Evolutionary conservation across 768 basidiomycete species (phyloP), one percentile per base, ranked within the genome.

Genomic region (Auricularia heimuer): DNA sequence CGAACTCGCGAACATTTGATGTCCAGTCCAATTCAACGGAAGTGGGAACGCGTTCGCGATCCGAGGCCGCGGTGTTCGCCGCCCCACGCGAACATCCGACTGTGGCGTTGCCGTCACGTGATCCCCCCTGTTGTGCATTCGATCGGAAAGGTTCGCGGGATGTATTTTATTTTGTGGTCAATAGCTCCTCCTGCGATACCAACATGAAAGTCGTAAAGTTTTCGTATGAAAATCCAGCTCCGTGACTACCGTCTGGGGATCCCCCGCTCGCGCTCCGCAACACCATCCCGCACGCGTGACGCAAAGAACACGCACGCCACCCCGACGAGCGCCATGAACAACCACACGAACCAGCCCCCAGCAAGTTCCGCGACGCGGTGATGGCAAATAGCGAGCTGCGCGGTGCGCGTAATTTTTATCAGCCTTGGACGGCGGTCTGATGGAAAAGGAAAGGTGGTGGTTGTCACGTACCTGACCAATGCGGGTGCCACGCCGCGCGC

Each of bases 291-390:
- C 24, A 18, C 56, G 7, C 29, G 56, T 34, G 12, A 29, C 4
- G 29, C 24, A 3, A 18, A 6, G 56, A 29, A 60, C 8, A 60
- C 10, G 24, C 29, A 12, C 24, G 29, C 56, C 12, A 60, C 34
- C 11, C 56, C 56, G 14, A 60, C 56, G 29, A 14, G 16, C 12
- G 34, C 56, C 56, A 60, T 60, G 29, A 60, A 60, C 24, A 60
- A 29, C 56, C 56, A 60, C 8, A 60, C 56, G 4, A 60, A 60
- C 56, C 56, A 60, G 8, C 56, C 56, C 56, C 56, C 24, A 60
- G 12, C 34, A 60, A 10, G 8, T 60, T 60, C 8, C 29, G 56
- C 34, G 56, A 60, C 18, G 56, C 56, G 11, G 56, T 60, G 2
- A 60, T 33, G 1, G 56, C 56, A 35, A 60, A 60, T 1, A 60